Base-by-base conservation (phyloP, 2,329 filamentous ascomycete species). In the Apiospora rasikravindrae region DNA sequence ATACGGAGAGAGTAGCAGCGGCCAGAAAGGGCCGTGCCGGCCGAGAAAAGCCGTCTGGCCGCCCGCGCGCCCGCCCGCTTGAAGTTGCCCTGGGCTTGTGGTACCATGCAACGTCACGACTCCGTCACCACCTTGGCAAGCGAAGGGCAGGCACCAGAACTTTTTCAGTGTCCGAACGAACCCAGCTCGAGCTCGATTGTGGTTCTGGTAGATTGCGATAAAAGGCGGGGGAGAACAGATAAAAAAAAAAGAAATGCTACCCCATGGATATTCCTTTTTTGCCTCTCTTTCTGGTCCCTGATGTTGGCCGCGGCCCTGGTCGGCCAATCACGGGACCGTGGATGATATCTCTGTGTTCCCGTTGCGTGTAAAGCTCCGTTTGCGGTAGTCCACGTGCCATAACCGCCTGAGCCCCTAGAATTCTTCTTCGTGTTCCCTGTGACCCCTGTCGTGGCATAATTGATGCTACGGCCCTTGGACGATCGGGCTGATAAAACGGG, bases 41-140 rank as follows among this genome's bases (percentile, higher is more conserved):
- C 57, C 57, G 57, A 13, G 29, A n/a, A 64, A 64, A 40, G 33
- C 57, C 57, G 57, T n/a, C 57, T 64, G 57, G 19, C 57, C 57
- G 57, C 19, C 57, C 33, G 57, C 19, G 29, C 33, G 57, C 29
- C 57, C 57, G 57, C 57, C 33, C 29, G 53, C 29, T 7, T 33
- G 53, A 29, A 64, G 33, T 2, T 22, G 26, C 33, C 29, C 11
- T 37, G 22, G 22, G 57, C 3, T 22, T 24, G 57, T 64, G 57
- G 57, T 40, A 64, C 57, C 57, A 33, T 40, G 57, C 57, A 64
- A 64, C 57, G 57, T 64, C 57, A 64, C 57, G 57, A 40, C 57
- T 40, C 22, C 57, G 57, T 64, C 57, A 64, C 57, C 33, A 24
- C 40, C 33, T 64, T 64, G 57, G 57, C 33, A 40, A 40, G 10